Evolutionary conservation across 176 grass and related monocot species (phyloP).

Genomic region (Eleusine indica): DNA sequence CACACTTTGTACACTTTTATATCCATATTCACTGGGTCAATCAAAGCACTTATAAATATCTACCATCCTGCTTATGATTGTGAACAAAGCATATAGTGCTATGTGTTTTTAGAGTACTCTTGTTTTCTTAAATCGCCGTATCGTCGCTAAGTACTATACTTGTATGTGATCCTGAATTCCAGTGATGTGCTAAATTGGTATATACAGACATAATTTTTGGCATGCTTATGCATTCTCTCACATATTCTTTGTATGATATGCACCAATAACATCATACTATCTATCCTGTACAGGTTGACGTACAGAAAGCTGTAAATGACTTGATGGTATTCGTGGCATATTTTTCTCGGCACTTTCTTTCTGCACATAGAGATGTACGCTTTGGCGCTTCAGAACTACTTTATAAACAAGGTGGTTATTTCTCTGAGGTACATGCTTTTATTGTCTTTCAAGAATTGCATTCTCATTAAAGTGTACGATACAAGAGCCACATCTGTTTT

Average conservation of each 20-base stretch:
- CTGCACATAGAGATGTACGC: slow-evolving; percentile 49
- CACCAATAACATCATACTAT: not conserved
- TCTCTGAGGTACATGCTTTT: slow-evolving; percentile 66
- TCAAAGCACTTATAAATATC: not conserved
- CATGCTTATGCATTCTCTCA: not conserved
- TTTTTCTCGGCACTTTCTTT: slow-evolving; percentile 55
- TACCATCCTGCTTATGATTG: not conserved
- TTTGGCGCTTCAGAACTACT: slow-evolving; percentile 50
- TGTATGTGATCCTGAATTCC: slow-evolving; percentile 18
- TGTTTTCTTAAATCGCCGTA: not conserved
- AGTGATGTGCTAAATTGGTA: not conserved
- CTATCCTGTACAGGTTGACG: slow-evolving; percentile 43
- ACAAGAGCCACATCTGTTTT: slow-evolving; percentile 25
- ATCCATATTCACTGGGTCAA: not conserved
- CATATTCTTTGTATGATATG: slow-evolving; percentile 12
- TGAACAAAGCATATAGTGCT: not conserved
- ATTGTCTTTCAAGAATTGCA: slow-evolving; percentile 34
- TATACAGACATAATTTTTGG: slow-evolving; percentile 14
- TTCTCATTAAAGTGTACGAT: slow-evolving; percentile 28
- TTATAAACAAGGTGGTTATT: slow-evolving; percentile 49
- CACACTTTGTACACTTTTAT: not conserved
- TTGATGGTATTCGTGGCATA: slow-evolving; percentile 60
- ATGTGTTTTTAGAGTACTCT: slow-evolving; percentile 19
- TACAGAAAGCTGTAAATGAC: slow-evolving; percentile 45
- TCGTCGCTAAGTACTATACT: slow-evolving; percentile 1